Evolutionary conservation across 2,329 filamentous ascomycete genomes (phyloP), one percentile per base, ranked within the genome.

Genomic region (Fusarium sarcochroum): DNA sequence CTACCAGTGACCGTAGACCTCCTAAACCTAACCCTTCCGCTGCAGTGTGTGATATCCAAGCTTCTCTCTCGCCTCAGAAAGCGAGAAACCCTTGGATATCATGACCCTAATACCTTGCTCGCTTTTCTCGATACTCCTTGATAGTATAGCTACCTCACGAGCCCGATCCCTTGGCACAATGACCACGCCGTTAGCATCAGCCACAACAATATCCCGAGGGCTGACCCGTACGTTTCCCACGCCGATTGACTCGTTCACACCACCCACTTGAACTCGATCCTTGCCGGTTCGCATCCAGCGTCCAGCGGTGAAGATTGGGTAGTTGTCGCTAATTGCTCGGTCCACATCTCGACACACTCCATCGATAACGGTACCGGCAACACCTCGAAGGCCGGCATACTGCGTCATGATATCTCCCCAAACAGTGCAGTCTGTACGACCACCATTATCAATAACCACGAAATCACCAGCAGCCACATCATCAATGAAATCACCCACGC

Each of bases 351-450:
- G 54, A n/a, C 54, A 57, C 1, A 52, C 46, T 20, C 54, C 54
- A 6, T 57, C 47, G 6, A 57, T 57, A 3, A 57, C 54, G 13
- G 54, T 57, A 5, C 54, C 54, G 1, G 54, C 54, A 21, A 57
- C 15, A 2, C 27, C 54, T 11, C 69, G 69, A 3, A 77, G 32
- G 5, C 75, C 73, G 4, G 76, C 75, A 18, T 78, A 79, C 54
- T 78, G 75, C 0, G 77, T 79, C 76, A 78, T 78, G 2, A 78
- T 78, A 53, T 79, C 77, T 2, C 77, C 77, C 77, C 77, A 78
- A 6, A 78, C 75, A 3, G 77, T 79, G 17, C 77, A 79, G 32
- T 78, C 75, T 1, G 68, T 78, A 34, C 77, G 76, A 15, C 76
- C 75, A 5, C 71, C 67, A 13, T 79, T 79, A 46, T 78, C 76